phyloP scores from a whole-genome alignment of 352 stramenopile species.

The Phytophthora sp. region DNA sequence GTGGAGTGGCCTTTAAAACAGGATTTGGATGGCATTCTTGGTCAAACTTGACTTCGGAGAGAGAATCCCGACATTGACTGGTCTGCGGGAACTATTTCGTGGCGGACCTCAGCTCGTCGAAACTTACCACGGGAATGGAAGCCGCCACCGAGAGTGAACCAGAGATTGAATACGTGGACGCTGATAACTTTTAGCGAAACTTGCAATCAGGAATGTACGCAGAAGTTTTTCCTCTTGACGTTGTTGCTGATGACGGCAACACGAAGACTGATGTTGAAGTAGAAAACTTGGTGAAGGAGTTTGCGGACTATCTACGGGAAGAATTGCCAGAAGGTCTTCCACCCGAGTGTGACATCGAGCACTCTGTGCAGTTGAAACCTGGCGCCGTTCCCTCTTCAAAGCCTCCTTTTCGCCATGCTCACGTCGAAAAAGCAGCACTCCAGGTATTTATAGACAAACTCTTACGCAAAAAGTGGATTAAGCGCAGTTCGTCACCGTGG shows the following conservation, averaged over 20 bases:
- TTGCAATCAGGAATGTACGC: neutral
- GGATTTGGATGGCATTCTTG: conserved; percentile 16
- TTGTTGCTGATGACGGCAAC: neutral
- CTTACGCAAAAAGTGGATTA: neutral
- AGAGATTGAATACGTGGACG: conserved; percentile 8
- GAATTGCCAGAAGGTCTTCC: conserved; percentile 7
- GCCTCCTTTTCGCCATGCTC: conserved; percentile 3
- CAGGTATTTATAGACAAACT: conserved; percentile 5
- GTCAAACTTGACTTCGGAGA: conserved; percentile 1
- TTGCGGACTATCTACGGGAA: conserved; percentile 6
- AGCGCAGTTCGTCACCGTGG: conserved; percentile 2
- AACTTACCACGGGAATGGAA: conserved; percentile 7
- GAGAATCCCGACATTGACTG: conserved; percentile 15
- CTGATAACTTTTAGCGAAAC: conserved; percentile 6
- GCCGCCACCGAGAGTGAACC: neutral
- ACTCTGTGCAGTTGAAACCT: conserved; percentile 2
- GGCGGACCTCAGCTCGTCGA: neutral
- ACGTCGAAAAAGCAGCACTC: conserved; percentile 5
- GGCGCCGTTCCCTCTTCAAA: neutral
- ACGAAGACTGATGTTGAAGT: neutral
- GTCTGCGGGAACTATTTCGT: conserved; percentile 4
- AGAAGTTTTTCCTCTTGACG: conserved; percentile 14
- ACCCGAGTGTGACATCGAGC: conserved; percentile 4
- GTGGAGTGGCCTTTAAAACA: conserved; percentile 13
- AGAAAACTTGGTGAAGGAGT: neutral